Evolutionary conservation across 371 early-diverging fungal species (phyloP).

Genomic region (Agmasoma carcini): DNA sequence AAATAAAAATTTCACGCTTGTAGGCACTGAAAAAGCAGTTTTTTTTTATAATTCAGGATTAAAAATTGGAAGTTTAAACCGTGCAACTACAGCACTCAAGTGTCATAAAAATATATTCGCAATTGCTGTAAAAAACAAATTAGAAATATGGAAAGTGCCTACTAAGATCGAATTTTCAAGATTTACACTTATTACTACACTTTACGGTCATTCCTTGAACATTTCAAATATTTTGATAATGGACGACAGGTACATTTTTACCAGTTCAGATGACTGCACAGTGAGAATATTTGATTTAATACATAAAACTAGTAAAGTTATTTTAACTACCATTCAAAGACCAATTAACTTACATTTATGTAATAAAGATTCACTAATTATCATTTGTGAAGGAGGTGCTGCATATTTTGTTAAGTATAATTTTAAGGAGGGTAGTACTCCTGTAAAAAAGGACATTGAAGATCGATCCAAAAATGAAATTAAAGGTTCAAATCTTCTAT

Average conservation of each 20-base stretch:
- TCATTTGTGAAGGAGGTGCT: slow-evolving; percentile 12
- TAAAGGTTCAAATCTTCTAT: too few relatives aligned
- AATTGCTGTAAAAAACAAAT: slow-evolving; percentile 1
- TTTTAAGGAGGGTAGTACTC: background rate
- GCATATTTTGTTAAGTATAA: background rate
- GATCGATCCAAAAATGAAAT: background rate
- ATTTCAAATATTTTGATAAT: slow-evolving; percentile 16
- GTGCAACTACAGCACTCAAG: slow-evolving; percentile 2
- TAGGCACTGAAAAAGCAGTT: too few relatives aligned
- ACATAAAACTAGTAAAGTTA: background rate
- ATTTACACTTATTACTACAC: slow-evolving; percentile 14
- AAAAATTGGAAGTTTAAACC: slow-evolving; percentile 3
- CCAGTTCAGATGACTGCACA: slow-evolving; percentile 26
- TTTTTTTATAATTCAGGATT: too few relatives aligned
- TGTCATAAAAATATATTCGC: slow-evolving; percentile 15
- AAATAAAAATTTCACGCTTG: too few relatives aligned
- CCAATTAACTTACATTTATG: slow-evolving; percentile 10
- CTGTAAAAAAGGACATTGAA: background rate
- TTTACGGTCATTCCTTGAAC: slow-evolving; percentile 4
- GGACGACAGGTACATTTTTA: slow-evolving; percentile 3
- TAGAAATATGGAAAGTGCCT: slow-evolving; percentile 41
- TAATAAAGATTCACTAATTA: background rate
- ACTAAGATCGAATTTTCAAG: slow-evolving; percentile 28
- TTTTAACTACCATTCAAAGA: slow-evolving; percentile 3
- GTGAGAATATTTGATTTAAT: slow-evolving; percentile 18